These are phyloP conservation scores for Phytomonas sp. DNA, from an alignment of 208 protist species.

Conservation along the genomic window DNA sequence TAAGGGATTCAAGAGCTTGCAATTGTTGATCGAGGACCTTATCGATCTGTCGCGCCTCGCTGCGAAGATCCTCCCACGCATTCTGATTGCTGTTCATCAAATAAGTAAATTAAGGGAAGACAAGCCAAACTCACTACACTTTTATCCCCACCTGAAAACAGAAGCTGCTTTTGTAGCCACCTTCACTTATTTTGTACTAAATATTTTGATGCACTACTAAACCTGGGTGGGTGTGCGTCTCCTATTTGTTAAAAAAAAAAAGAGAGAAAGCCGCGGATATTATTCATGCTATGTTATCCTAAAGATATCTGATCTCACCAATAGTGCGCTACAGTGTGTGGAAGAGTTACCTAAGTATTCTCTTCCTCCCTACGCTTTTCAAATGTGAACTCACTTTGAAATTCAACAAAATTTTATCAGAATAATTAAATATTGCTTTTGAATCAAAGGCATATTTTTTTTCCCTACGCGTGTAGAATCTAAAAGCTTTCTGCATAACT, in stretches of 20 bases:
- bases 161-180: background rate
- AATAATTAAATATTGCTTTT: slow-evolving; percentile 6
- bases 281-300: background rate
- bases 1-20: slow-evolving; percentile 26
- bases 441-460: slow-evolving; percentile 8
- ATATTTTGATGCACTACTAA: slow-evolving; percentile 5
- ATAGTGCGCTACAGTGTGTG: background rate
- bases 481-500: slow-evolving; percentile 10
- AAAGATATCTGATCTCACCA: background rate
- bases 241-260: slow-evolving; percentile 3
- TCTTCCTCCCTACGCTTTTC: background rate
- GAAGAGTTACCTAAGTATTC: background rate
- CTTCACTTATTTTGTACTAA: background rate
- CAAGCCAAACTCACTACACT: background rate
- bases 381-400: background rate
- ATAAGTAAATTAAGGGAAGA: slow-evolving; percentile 8
- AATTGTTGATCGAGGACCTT: slow-evolving; percentile 52
- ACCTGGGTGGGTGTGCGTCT: slow-evolving; percentile 13
- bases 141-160: background rate
- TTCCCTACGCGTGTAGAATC: slow-evolving; percentile 3
- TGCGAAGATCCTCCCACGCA: slow-evolving; percentile 54
- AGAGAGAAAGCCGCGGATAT: background rate
- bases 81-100: background rate
- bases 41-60: slow-evolving; percentile 58
- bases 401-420: background rate